phyloP scores from a whole-genome alignment of 2,329 filamentous ascomycete species.

The Coniochaeta hoffmannii region DNA sequence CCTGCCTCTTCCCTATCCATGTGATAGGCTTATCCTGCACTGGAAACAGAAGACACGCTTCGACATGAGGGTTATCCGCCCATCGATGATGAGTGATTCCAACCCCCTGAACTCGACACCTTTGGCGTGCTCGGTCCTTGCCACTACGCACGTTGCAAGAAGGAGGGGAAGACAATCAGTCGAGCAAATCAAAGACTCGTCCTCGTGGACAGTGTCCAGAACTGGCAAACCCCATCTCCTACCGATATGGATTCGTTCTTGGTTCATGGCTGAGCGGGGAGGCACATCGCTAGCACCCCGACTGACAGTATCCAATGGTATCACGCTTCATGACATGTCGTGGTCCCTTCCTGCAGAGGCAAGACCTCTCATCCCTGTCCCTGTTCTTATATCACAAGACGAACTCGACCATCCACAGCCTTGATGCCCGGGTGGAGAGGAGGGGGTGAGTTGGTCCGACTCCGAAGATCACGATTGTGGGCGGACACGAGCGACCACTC shows the following conservation, averaged over 20 bases:
- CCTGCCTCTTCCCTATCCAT: neutral
- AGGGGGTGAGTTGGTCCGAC: neutral
- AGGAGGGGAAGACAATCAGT: neutral
- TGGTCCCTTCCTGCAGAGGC: neutral
- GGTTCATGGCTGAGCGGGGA: neutral
- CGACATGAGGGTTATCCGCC: neutral
- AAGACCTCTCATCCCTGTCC: neutral
- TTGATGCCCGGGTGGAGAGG: neutral
- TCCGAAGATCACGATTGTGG: neutral
- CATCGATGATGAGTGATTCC: neutral
- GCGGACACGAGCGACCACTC: neutral
- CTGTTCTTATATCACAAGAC: neutral
- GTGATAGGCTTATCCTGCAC: neutral
- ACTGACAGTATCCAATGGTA: neutral
- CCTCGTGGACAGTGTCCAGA: neutral
- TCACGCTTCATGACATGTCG: neutral
- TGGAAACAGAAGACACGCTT: neutral
- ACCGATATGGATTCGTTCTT: neutral
- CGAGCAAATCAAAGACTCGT: neutral
- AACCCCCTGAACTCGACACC: neutral
- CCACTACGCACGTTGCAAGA: neutral
- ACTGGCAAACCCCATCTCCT: neutral
- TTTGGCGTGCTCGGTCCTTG: neutral
- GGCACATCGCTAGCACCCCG: neutral
- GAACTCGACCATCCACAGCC: neutral